Evolutionary conservation across 1,284 basidiomycete species (phyloP).

Genomic region (Apiotrichum veenhuisii): DNA sequence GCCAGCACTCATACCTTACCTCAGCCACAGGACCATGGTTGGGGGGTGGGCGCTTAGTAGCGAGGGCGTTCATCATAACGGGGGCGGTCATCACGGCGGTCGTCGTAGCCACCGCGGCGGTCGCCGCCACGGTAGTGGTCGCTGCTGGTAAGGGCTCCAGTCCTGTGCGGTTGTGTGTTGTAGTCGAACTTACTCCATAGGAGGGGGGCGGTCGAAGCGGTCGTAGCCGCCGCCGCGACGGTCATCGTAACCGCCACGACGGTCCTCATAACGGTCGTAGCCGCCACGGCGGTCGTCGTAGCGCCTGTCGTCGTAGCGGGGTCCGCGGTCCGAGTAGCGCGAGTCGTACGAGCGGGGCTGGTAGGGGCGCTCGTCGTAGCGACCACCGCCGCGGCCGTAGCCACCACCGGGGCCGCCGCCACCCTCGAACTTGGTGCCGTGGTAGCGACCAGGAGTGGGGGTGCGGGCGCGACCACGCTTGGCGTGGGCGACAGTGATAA

Average conservation of each 20-base stretch:
- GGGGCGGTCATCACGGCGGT: slow-evolving; percentile 25
- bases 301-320: slow-evolving; percentile 53
- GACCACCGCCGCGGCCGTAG: slow-evolving; percentile 20
- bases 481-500: slow-evolving; percentile 83
- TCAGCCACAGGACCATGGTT: not conserved
- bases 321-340: slow-evolving; percentile 42
- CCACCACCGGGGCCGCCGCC: slow-evolving; percentile 62
- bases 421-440: slow-evolving; percentile 50
- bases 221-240: slow-evolving; percentile 54
- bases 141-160: slow-evolving; percentile 2
- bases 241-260: slow-evolving; percentile 52
- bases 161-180: not conserved
- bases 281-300: slow-evolving; percentile 42
- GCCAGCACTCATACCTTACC: not conserved
- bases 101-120: slow-evolving; percentile 20
- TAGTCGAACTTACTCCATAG: slow-evolving; percentile 20
- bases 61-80: slow-evolving; percentile 35
- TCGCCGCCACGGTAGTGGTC: slow-evolving; percentile 14
- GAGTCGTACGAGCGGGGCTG: slow-evolving; percentile 48
- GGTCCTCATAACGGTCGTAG: slow-evolving; percentile 50
- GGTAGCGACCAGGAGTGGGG: slow-evolving; percentile 91
- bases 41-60: slow-evolving; percentile 19
- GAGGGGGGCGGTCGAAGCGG: slow-evolving; percentile 42
- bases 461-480: slow-evolving; percentile 89
- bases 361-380: slow-evolving; percentile 45